Percentiles rank a stretch among this genome's conserved stretches.
These are phyloP conservation scores for Trichoderma hamatum DNA, from an alignment of 2,329 filamentous ascomycete species.

Conservation along the genomic window DNA sequence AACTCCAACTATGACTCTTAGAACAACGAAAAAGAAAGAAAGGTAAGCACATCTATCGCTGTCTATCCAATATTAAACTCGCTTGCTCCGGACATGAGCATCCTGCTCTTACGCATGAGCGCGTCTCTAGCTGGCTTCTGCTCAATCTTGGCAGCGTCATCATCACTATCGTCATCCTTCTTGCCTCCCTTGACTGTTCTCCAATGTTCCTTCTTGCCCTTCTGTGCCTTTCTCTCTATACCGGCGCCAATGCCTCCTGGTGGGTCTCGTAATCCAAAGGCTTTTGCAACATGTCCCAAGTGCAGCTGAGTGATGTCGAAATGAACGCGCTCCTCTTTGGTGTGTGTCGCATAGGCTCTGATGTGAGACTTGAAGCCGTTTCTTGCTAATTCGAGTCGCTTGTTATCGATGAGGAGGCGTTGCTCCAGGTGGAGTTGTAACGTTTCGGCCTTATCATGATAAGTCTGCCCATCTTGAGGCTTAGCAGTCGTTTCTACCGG, in stretches of 20 bases:
- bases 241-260: constrained; percentile 77
- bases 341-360: constrained; percentile 91
- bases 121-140: constrained; percentile 45
- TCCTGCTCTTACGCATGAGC: constrained; percentile 64
- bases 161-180: constrained; percentile 32
- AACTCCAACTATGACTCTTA: neutral
- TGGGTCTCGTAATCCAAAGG: constrained; percentile 85
- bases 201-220: constrained; percentile 30
- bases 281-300: constrained; percentile 90
- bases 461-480: constrained; percentile 47
- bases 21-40: neutral
- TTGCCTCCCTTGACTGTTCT: constrained; percentile 27
- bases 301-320: constrained; percentile 94
- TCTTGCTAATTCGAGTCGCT: constrained; percentile 77
- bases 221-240: constrained; percentile 52
- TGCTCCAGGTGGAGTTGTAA: constrained; percentile 64
- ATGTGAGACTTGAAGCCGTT: constrained; percentile 91
- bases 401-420: constrained; percentile 61
- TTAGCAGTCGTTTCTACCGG: constrained; percentile 69
- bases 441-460: constrained; percentile 57
- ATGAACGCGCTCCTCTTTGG: constrained; percentile 78
- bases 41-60: constrained; percentile 28
- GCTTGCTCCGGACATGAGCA: constrained; percentile 64
- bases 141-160: constrained; percentile 43
- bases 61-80: constrained; percentile 73